Percentiles rank a stretch among this genome's conserved stretches.
phyloP scores from a whole-genome alignment of 2,329 filamentous ascomycete genomes.

The Hymenoscyphus fructigenus region DNA sequence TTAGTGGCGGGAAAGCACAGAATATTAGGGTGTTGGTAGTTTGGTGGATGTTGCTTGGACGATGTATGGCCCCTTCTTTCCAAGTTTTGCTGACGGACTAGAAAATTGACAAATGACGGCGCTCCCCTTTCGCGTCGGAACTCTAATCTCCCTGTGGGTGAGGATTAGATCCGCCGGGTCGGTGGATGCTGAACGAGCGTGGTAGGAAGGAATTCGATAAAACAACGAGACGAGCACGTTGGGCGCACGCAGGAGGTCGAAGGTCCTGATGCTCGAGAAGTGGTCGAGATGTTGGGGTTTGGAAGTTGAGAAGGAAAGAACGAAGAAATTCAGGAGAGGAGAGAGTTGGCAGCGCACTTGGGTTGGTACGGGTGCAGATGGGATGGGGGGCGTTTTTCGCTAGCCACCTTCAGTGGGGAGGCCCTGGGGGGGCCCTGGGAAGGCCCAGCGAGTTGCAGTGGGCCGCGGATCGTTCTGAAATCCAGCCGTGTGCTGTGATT shows the following conservation, averaged over 20 bases:
- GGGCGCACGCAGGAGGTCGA: not conserved
- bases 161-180: conserved; percentile 10
- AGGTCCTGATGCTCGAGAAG: conserved; percentile 9
- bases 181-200: conserved; percentile 19
- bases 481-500: conserved; percentile 16
- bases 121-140: conserved; percentile 19
- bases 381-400: conserved; percentile 8
- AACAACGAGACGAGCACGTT: conserved; percentile 3
- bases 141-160: conserved; percentile 7
- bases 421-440: too few relatives aligned
- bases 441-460: not conserved
- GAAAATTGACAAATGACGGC: conserved; percentile 21
- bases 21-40: conserved; percentile 7
- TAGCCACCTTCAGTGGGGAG: not conserved
- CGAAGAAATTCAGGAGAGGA: conserved; percentile 8
- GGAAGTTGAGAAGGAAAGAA: not conserved
- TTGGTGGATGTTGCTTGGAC: conserved; percentile 29
- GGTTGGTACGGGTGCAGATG: not conserved
- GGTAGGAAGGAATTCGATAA: conserved; percentile 1
- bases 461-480: conserved; percentile 14
- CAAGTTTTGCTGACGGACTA: not conserved
- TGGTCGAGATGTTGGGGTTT: conserved; percentile 13
- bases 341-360: conserved; percentile 3
- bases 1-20: conserved; percentile 9
- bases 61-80: conserved; percentile 24